Evolutionary conservation across 495 filamentous ascomycete species (phyloP).

Genomic region (Parmelia sp.): DNA sequence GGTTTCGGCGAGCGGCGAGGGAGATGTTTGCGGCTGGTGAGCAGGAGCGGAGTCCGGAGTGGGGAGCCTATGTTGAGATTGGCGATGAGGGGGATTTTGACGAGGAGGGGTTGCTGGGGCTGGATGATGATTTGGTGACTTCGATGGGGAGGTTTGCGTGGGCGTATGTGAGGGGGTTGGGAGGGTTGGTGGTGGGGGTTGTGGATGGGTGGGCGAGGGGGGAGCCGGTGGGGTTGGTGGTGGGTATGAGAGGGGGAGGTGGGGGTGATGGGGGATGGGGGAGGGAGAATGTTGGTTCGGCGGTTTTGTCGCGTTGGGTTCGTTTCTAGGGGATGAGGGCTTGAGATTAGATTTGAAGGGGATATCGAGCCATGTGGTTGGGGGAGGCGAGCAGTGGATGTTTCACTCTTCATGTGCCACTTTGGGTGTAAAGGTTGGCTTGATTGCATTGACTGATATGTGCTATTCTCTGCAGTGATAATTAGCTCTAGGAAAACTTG

Average conservation of each 20-base stretch:
- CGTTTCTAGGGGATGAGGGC: background rate
- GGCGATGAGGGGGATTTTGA: too few relatives aligned
- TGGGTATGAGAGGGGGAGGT: background rate
- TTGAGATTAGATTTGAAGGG: background rate
- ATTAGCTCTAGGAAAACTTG: background rate
- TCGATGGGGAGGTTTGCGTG: background rate
- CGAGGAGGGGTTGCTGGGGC: background rate
- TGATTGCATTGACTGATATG: background rate
- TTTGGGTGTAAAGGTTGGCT: background rate
- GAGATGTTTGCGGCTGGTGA: too few relatives aligned
- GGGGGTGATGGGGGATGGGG: background rate
- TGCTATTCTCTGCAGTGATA: too few relatives aligned
- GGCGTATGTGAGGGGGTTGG: background rate
- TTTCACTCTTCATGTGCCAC: background rate
- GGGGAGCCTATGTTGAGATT: too few relatives aligned
- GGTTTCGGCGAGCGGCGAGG: too few relatives aligned
- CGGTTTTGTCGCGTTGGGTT: background rate
- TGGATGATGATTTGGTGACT: background rate
- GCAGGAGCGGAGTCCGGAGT: too few relatives aligned
- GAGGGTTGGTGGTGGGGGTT: background rate
- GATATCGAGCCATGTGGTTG: background rate
- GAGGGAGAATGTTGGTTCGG: background rate
- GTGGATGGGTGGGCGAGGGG: background rate
- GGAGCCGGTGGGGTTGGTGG: background rate
- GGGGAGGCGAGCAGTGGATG: background rate